A percentile compares a stretch with the other conserved stretches of the same genome.
Conservation (phyloP, 805 yeast genomes). For the Myxozyma udenii region DNA sequence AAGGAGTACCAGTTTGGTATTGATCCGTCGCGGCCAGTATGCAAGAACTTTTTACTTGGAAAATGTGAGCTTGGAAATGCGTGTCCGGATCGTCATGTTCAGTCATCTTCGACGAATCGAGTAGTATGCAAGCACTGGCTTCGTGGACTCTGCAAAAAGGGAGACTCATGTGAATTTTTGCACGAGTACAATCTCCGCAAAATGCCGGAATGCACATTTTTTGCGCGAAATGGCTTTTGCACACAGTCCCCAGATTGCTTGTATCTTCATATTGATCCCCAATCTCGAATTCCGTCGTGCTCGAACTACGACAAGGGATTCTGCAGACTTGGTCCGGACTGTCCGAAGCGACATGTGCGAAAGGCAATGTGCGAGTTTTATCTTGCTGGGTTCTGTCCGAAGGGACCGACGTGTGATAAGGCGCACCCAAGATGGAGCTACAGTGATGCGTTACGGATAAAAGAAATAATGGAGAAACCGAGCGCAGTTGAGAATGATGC, state of each 20-base stretch:
- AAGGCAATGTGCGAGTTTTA: constrained; percentile 73
- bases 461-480: background rate
- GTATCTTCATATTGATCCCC: constrained; percentile 87
- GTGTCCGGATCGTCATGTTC: constrained; percentile 84
- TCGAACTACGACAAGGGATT: constrained; percentile 80
- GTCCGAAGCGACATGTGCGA: constrained; percentile 76
- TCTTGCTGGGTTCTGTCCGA: constrained; percentile 89
- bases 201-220: constrained; percentile 96
- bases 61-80: constrained; percentile 81
- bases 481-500: background rate
- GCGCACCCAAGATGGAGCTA: constrained; percentile 73
- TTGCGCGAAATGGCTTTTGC: constrained; percentile 51
- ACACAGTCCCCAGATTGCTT: constrained; percentile 93
- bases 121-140: constrained; percentile 99
- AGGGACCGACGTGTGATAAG: constrained; percentile 70
- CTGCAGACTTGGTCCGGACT: constrained; percentile 86
- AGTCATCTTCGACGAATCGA: constrained; percentile 61
- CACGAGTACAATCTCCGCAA: constrained; percentile 91
- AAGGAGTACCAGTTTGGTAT: constrained; percentile 77
- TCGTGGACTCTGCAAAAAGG: constrained; percentile 93
- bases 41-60: constrained; percentile 66
- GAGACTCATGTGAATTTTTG: constrained; percentile 90
- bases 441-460: constrained; percentile 14
- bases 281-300: constrained; percentile 83
- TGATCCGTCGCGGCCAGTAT: constrained; percentile 85